A percentile compares a stretch with the other conserved stretches of the same genome.
These are phyloP conservation scores for Dothidotthia symphoricarpi DNA, from an alignment of 2,329 filamentous ascomycete genomes.

Conservation along the genomic window DNA sequence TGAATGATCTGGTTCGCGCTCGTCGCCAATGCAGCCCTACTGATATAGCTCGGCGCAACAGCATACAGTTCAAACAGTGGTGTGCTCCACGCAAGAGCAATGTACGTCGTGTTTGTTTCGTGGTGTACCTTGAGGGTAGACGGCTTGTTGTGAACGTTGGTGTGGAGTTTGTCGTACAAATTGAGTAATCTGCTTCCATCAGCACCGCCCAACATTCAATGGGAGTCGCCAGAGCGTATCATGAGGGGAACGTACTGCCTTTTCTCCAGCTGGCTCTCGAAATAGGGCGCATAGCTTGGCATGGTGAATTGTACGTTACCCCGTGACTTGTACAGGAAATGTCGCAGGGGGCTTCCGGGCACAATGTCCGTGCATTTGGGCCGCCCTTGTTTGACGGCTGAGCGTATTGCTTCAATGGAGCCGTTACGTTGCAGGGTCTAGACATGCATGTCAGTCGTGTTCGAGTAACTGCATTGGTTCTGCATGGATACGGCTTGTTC, in stretches of 20 bases:
- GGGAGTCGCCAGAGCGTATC: no score
- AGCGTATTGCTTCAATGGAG: slow-evolving; percentile 70
- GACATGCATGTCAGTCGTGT: no score
- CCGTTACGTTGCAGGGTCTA: slow-evolving; percentile 73
- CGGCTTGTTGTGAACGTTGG: slow-evolving; percentile 79
- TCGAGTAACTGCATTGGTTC: no score
- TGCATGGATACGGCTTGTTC: no score
- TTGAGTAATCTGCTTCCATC: slow-evolving; percentile 63
- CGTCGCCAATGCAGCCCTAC: slow-evolving; percentile 68
- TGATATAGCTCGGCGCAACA: slow-evolving; percentile 72
- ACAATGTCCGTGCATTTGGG: slow-evolving; percentile 72
- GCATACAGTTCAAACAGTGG: slow-evolving; percentile 92
- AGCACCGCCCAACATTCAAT: no score
- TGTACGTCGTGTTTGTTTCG: slow-evolving; percentile 66
- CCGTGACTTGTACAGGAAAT: slow-evolving; percentile 94
- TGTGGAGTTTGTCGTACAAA: slow-evolving; percentile 81
- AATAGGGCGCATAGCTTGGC: slow-evolving; percentile 74
- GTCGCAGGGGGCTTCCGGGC: slow-evolving; percentile 75
- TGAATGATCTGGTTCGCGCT: slow-evolving; percentile 86
- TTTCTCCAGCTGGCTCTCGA: slow-evolving; percentile 58
- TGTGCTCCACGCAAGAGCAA: slow-evolving; percentile 86
- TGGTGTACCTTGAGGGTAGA: slow-evolving; percentile 85
- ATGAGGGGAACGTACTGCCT: slow-evolving; percentile 64
- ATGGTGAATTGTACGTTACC: slow-evolving; percentile 95
- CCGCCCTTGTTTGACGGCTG: slow-evolving; percentile 69